Percentiles rank a stretch among this genome's conserved stretches.
Evolutionary conservation across 441 rosid genomes (phyloP).

Genomic region (Populus hybrid): DNA sequence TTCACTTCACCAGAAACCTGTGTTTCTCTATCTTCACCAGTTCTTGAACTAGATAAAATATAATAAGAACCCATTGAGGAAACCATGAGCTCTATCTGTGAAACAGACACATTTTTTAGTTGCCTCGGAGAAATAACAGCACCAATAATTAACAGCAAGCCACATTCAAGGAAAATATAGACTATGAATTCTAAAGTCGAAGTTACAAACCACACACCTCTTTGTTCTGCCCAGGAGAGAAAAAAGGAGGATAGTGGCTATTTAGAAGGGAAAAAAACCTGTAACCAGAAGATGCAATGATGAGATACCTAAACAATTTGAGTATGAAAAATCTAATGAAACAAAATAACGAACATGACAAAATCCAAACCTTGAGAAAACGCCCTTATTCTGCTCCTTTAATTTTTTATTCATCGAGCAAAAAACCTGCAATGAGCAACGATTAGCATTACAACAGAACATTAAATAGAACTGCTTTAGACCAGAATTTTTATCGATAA

Average conservation of each 20-base stretch:
- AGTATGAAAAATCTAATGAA: slow-evolving; percentile 3
- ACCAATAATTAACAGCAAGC: too few relatives aligned
- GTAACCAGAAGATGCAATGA: slow-evolving; percentile 23
- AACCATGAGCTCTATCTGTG: slow-evolving; percentile 61
- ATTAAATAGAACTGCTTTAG: not conserved
- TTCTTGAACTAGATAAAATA: slow-evolving; percentile 22
- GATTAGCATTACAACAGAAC: slow-evolving; percentile 14
- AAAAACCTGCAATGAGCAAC: slow-evolving; percentile 59
- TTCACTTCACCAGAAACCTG: slow-evolving; percentile 15
- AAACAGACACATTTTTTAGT: slow-evolving; percentile 18
- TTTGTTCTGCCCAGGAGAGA: slow-evolving; percentile 49
- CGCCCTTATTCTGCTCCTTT: slow-evolving; percentile 54
- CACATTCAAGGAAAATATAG: slow-evolving; percentile 1
- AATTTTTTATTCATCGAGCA: slow-evolving; percentile 44
- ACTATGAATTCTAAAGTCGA: slow-evolving; percentile 9
- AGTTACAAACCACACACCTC: slow-evolving; percentile 51
- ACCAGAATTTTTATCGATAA: not conserved
- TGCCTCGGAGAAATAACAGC: slow-evolving; percentile 19
- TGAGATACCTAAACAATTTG: slow-evolving; percentile 14
- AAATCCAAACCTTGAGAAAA: slow-evolving; percentile 51
- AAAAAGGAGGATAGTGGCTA: slow-evolving; percentile 45
- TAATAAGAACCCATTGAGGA: slow-evolving; percentile 32
- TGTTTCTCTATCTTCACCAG: slow-evolving; percentile 33
- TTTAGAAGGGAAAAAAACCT: slow-evolving; percentile 63
- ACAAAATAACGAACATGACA: slow-evolving; percentile 5